A percentile compares a stretch with the other conserved stretches of the same genome.
Evolutionary conservation across 75 land plant genomes (phyloP).

Genomic region (Pseudotsuga menziesii): DNA sequence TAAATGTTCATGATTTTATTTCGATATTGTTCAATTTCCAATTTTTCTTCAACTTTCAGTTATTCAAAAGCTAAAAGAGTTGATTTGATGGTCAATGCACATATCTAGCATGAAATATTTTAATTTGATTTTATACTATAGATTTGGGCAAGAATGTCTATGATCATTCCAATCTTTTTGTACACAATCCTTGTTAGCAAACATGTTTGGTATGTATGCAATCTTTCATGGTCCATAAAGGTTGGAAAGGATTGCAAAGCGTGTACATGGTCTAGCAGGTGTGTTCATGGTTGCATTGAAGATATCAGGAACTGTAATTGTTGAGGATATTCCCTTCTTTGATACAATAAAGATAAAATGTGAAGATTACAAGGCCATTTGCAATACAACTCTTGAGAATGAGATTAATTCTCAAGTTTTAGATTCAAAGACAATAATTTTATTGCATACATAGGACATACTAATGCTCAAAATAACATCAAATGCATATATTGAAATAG

Average conservation of each 20-base stretch:
- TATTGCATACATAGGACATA: neutral
- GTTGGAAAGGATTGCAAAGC: constrained; percentile 76
- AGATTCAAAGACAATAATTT: constrained; percentile 69
- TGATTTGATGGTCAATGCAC: neutral
- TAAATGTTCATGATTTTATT: neutral
- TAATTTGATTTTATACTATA: neutral
- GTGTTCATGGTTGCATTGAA: constrained; percentile 68
- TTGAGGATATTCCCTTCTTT: constrained; percentile 80
- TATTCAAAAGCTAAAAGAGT: neutral
- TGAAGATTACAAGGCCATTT: constrained; percentile 66
- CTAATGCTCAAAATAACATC: neutral
- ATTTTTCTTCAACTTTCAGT: neutral
- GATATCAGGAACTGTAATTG: constrained; percentile 66
- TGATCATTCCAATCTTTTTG: neutral
- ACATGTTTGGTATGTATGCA: constrained; percentile 99
- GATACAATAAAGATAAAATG: constrained; percentile 88
- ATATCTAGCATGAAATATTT: too few relatives aligned
- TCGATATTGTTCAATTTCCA: neutral
- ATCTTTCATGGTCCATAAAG: constrained; percentile 99
- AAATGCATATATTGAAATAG: too few relatives aligned
- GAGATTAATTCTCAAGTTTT: constrained; percentile 80
- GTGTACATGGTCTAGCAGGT: constrained; percentile 91
- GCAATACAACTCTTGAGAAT: constrained; percentile 54
- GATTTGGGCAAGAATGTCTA: neutral
- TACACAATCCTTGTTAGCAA: constrained; percentile 88